These are phyloP conservation scores for Aaosphaeria arxii DNA, from an alignment of 2,329 filamentous ascomycete species.

Conservation along the genomic window DNA sequence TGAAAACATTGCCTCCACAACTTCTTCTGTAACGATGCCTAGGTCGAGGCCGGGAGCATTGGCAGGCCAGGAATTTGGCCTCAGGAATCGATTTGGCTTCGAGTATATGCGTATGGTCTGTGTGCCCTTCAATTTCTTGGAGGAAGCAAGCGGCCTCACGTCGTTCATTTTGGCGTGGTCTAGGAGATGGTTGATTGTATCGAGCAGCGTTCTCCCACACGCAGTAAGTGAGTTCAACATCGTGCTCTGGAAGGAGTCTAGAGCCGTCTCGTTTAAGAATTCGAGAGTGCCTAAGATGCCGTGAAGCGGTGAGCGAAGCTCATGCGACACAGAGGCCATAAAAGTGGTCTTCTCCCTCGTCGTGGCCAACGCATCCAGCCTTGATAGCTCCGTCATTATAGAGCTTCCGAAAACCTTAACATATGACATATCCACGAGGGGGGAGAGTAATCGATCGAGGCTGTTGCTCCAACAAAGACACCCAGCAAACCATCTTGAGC, in stretches of 20 bases:
- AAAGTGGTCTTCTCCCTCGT: slow-evolving; percentile 39
- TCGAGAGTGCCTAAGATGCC: slow-evolving; percentile 53
- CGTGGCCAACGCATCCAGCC: slow-evolving; percentile 49
- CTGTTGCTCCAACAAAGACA: slow-evolving; percentile 35
- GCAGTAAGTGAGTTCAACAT: slow-evolving; percentile 33
- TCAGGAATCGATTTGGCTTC: slow-evolving; percentile 25
- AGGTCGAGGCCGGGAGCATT: slow-evolving; percentile 4
- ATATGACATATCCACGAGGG: slow-evolving; percentile 29
- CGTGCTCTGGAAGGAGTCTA: slow-evolving; percentile 17
- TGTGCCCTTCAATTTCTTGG: slow-evolving; percentile 20
- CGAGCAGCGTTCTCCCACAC: slow-evolving; percentile 42
- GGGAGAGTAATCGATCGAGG: slow-evolving; percentile 23
- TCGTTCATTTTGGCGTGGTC: slow-evolving; percentile 25
- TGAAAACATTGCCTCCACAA: slow-evolving; percentile 22
- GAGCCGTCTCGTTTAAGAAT: slow-evolving; percentile 32
- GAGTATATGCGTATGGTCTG: slow-evolving; percentile 25
- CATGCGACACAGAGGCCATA: slow-evolving; percentile 42
- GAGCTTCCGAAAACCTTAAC: slow-evolving; percentile 43
- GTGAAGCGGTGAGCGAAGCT: slow-evolving; percentile 58
- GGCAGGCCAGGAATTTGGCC: not conserved
- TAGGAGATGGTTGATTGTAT: slow-evolving; percentile 38
- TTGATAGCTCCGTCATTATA: slow-evolving; percentile 56
- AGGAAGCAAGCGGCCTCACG: slow-evolving; percentile 14
- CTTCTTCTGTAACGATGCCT: slow-evolving; percentile 11
- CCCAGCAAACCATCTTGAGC: slow-evolving; percentile 35